Percentiles rank a stretch among this genome's conserved stretches.
Evolutionary conservation across 169 alveolate genomes (phyloP).

Genomic region (Eimeria mitis): DNA sequence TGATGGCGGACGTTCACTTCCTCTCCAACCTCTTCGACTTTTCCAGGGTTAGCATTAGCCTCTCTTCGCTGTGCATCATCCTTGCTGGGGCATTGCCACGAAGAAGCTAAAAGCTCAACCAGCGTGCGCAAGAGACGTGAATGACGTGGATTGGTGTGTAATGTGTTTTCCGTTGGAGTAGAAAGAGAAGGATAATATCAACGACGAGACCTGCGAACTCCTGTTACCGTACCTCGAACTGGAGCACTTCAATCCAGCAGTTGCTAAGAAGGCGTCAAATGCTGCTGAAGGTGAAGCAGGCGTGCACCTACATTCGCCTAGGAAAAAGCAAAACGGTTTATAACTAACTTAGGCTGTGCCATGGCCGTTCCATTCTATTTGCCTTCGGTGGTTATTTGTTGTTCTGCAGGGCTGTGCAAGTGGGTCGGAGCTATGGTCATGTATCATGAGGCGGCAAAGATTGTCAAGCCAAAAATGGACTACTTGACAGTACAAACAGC

Average conservation of each 20-base stretch:
- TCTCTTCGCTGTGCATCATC: background rate
- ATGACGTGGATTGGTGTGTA: background rate
- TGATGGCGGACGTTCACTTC: conserved; percentile 93
- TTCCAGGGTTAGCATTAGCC: conserved; percentile 85
- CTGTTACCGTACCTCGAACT: conserved; percentile 95
- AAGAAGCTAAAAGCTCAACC: background rate
- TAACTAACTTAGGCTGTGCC: background rate
- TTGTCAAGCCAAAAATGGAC: conserved; percentile 98
- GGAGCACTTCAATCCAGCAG: conserved; percentile 87
- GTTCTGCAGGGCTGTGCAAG: conserved; percentile 90
- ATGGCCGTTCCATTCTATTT: background rate
- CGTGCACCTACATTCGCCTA: too few relatives aligned
- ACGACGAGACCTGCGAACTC: conserved; percentile 98
- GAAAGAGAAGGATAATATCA: conserved; percentile 95
- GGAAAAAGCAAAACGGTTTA: background rate
- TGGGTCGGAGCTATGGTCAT: conserved; percentile 97
- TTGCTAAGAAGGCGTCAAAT: conserved; percentile 91
- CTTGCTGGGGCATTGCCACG: background rate
- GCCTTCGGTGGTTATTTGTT: background rate
- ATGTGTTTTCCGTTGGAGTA: conserved; percentile 21
- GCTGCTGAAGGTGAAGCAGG: conserved; percentile 85
- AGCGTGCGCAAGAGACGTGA: background rate
- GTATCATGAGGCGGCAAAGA: conserved; percentile 97
- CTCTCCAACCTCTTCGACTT: conserved; percentile 92
- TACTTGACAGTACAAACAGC: conserved; percentile 94